Evolutionary conservation across 2,329 filamentous ascomycete species (phyloP).

Genomic region (Epicoccum sorghinum): DNA sequence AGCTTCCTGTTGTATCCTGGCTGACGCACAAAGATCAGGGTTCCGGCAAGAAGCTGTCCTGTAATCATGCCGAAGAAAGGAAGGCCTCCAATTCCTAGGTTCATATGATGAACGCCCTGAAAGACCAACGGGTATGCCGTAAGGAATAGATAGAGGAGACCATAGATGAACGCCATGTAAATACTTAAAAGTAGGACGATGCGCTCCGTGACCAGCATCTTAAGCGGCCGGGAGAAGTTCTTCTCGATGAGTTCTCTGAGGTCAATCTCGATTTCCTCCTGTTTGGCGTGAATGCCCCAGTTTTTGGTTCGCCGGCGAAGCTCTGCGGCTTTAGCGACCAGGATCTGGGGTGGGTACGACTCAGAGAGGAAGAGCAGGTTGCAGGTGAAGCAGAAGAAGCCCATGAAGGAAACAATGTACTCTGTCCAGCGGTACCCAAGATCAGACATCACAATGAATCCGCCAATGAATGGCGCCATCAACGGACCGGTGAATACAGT

Average conservation of each 20-base stretch:
- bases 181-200: conserved; percentile 51
- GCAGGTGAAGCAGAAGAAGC: conserved; percentile 56
- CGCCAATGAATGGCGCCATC: conserved; percentile 61
- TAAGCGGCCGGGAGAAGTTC: conserved; percentile 59
- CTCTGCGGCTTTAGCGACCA: conserved; percentile 61
- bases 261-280: conserved; percentile 60
- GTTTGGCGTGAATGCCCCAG: conserved; percentile 67
- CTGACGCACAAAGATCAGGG: conserved; percentile 67
- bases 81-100: conserved; percentile 72
- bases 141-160: conserved; percentile 82
- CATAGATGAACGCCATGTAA: conserved; percentile 57
- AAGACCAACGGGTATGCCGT: conserved; percentile 87
- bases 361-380: conserved; percentile 63
- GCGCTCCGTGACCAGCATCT: conserved; percentile 57
- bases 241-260: conserved; percentile 57
- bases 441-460: conserved; percentile 58
- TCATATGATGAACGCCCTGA: conserved; percentile 72
- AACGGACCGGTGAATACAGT: conserved; percentile 58
- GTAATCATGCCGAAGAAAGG: conserved; percentile 85
- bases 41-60: conserved; percentile 72
- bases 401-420: conserved; percentile 63
- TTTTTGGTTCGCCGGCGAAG: conserved; percentile 63
- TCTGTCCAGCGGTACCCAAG: conserved; percentile 63
- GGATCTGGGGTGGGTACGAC: conserved; percentile 64
- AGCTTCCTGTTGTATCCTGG: conserved; percentile 67